Conservation (phyloP, 2,329 filamentous ascomycete species). For the Chaetomium globosum region DNA sequence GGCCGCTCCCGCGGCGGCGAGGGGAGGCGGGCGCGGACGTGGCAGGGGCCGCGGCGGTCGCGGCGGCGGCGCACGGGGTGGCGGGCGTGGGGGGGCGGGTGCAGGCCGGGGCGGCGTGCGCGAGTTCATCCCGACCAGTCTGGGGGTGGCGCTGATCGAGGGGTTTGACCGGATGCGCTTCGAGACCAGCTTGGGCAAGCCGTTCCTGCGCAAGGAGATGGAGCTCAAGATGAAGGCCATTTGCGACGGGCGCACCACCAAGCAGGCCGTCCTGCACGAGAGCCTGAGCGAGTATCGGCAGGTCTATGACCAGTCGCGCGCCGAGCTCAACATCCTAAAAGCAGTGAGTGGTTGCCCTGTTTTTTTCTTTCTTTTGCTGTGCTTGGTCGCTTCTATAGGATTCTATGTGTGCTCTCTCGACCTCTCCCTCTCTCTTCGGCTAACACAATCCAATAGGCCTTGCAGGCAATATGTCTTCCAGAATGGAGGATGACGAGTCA, state of each 20-base stretch:
- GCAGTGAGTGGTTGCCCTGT: conserved; percentile 51
- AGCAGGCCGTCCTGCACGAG: conserved; percentile 74
- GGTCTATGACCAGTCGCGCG: conserved; percentile 80
- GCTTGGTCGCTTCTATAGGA: conserved; percentile 29
- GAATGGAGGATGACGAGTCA: conserved; percentile 32
- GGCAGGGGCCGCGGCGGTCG: conserved; percentile 54
- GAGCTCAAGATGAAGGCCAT: conserved; percentile 96
- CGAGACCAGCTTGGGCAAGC: conserved; percentile 90
- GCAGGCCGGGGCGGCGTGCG: conserved; percentile 57
- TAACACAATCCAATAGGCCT: conserved; percentile 45
- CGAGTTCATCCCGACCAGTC: conserved; percentile 88
- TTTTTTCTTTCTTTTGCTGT: not conserved
- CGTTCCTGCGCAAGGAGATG: conserved; percentile 96
- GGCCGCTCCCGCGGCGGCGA: conserved; percentile 39
- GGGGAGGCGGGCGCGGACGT: conserved; percentile 49
- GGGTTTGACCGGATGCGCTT: conserved; percentile 95
- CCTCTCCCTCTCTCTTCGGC: conserved; percentile 21
- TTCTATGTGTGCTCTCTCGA: conserved; percentile 1
- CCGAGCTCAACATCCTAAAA: conserved; percentile 70
- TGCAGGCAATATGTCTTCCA: conserved; percentile 60
- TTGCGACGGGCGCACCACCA: conserved; percentile 80
- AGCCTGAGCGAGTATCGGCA: conserved; percentile 84
- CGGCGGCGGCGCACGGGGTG: conserved; percentile 46
- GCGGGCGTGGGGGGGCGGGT: conserved; percentile 46
- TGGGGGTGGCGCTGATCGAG: conserved; percentile 88